Evolutionary conservation across 2,329 filamentous ascomycete genomes (phyloP), one percentile per base, ranked within the genome.

Genomic region (Cryphonectria radicalis): DNA sequence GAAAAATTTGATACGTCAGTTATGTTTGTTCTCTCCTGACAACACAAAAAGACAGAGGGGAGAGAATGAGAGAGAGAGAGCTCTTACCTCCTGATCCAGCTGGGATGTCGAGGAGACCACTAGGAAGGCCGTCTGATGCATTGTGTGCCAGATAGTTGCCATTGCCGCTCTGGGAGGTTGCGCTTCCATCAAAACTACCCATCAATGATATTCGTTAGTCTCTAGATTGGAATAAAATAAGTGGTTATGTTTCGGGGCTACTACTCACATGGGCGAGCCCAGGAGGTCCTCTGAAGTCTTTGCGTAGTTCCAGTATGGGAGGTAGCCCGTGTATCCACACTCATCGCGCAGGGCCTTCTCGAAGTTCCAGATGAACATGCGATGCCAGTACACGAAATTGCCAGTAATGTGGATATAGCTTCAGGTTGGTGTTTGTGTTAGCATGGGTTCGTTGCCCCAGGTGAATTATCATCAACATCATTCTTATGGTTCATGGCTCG

Each of bases 171-270:
- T 86, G 75, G 62, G 80, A 83, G 55, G 82, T 84, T 14, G 79
- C 81, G 67, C 84, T 84, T 67, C 87, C 87, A 69, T 86, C 85
- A 72, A 89, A 84, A 63, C 87, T 75, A 17, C 84, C 19, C 46
- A 22, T 50, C 19, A 22, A 50, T 22, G 22, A 84, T 0, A 85
- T 86, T 73, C 3, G 6, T 57, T 40, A 55, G 32, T 25, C 35
- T 17, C 17, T 11, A 35, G 13, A 17, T 63, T 3, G 37, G 37
- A 10, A 10, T 1, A 37, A 37, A 14, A 42, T 32, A 19, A 19
- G 62, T 14, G 11, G 40, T 3, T 10, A 19, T 17, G 25, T 13
- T 7, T 14, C 60, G 17, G 3, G 25, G 22, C 46, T 10, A 13
- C 2, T 6, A 40, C 64, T 66, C 46, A 66, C 64, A 66, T 83